Base-by-base conservation (phyloP, 1,284 basidiomycete genomes). In the Puccinia horiana region DNA sequence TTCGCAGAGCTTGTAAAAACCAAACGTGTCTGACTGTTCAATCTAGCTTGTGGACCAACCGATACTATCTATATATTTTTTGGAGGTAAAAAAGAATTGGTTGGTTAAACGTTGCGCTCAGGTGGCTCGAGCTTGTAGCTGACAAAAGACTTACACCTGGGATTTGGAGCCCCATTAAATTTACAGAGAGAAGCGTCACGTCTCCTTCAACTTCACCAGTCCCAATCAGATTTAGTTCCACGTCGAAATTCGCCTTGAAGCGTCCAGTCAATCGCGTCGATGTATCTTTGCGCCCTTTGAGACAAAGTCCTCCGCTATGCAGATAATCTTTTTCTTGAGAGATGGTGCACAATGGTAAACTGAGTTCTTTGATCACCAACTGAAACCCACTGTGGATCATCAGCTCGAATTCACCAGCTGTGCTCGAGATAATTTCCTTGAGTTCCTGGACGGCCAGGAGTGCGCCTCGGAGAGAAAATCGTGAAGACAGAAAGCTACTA, bases 1-100 rank as follows among this genome's bases (percentile, higher is more conserved):
- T 49, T 75, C 11, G 80, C 80, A 26, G 80, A 75, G 37, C 80
- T 61, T 52, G 49, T 35, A 29, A 82, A 82, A 26, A 52, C 61
- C 32, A 82, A 65, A 69, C 37, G 61, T 4, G 61, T 58, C 16
- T 75, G 35, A 52, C 69, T 82, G 40, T 75, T 47, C 26, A 82
- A 75, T 26, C 58, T 54, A 47, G 70, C 61, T 67, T 75, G 42
- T n/a, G 80, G 73, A 14, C 80, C 80, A 42, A 82, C 52, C 56
- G 80, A 75, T n/a, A 82, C 12, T 26, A 82, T 76, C 80, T 82
- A 49, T 29, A 2, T 47, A 29, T 26, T 70, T 40, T 40, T 40
- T 40, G 16, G 16, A 3, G 16, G 6, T 58, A 9, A 8, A 8
- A 32, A 63, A 18, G 9, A 70, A 70, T 29, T 2, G 18, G 69